Percentiles rank a stretch among this genome's conserved stretches.
Evolutionary conservation across 169 alveolate genomes (phyloP).

Genomic region (Cytauxzoon felis): DNA sequence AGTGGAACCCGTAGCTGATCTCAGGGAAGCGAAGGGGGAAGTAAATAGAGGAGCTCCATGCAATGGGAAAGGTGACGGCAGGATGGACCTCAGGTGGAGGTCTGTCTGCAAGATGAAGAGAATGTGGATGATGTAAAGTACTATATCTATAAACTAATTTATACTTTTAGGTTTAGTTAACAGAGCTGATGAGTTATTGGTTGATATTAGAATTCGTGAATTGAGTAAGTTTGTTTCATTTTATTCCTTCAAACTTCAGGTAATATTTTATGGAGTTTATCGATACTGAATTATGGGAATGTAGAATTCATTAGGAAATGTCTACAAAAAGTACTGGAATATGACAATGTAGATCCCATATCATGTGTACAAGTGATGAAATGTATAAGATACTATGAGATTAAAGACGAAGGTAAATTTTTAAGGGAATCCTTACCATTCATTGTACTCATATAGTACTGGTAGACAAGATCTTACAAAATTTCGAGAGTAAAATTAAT

Average conservation of each 20-base stretch:
- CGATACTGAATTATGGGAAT: conserved; percentile 36
- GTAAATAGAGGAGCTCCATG: no score
- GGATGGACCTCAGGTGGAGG: no score
- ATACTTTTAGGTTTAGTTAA: conserved; percentile 14
- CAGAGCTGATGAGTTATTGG: conserved; percentile 16
- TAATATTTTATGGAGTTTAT: conserved; percentile 50
- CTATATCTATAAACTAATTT: background rate
- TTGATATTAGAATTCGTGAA: conserved; percentile 32
- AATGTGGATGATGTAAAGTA: background rate
- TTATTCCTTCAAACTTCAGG: no score
- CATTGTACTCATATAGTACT: background rate
- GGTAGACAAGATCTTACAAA: conserved; percentile 9
- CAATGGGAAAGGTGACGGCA: no score
- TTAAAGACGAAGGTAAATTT: conserved; percentile 21
- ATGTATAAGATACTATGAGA: conserved; percentile 30
- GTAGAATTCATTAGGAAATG: conserved; percentile 5
- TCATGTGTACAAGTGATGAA: conserved; percentile 56
- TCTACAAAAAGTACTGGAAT: conserved; percentile 17
- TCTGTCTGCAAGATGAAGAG: no score
- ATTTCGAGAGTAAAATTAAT: conserved; percentile 26
- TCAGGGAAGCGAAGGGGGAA: no score
- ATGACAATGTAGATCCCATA: conserved; percentile 27
- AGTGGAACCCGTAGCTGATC: no score
- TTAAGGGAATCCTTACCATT: background rate
- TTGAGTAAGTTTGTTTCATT: conserved; percentile 22